A percentile compares a stretch with the other conserved stretches of the same genome.
These are phyloP conservation scores for Cutaneotrichosporon daszewskae DNA, from an alignment of 1,284 basidiomycete genomes.

Conservation along the genomic window DNA sequence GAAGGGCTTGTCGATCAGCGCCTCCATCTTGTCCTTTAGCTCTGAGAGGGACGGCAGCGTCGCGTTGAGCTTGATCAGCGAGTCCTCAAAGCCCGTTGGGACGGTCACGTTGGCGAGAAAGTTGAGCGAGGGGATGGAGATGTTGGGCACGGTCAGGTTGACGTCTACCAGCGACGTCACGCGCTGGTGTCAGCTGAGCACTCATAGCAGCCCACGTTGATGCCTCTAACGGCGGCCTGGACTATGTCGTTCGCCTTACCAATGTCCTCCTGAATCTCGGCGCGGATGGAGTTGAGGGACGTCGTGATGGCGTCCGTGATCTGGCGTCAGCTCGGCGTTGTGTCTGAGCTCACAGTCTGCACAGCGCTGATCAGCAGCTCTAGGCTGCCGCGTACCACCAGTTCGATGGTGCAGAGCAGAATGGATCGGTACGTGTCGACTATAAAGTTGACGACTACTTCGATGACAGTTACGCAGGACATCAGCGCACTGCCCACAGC, in stretches of 20 bases:
- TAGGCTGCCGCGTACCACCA: conserved; percentile 76
- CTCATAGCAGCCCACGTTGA: conserved; percentile 52
- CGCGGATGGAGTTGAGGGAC: conserved; percentile 58
- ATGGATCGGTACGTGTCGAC: conserved; percentile 86
- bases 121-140: conserved; percentile 65
- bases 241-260: conserved; percentile 64
- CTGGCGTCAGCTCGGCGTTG: conserved; percentile 47
- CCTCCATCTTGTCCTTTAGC: conserved; percentile 65
- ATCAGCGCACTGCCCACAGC: conserved; percentile 68
- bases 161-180: conserved; percentile 59
- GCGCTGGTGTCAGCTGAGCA: conserved; percentile 36
- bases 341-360: conserved; percentile 53
- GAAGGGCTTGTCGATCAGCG: conserved; percentile 74
- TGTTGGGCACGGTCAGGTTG: conserved; percentile 61
- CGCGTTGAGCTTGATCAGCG: conserved; percentile 67
- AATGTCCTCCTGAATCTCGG: conserved; percentile 67
- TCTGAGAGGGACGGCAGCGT: conserved; percentile 74
- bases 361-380: conserved; percentile 74
- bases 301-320: conserved; percentile 62
- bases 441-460: conserved; percentile 82
- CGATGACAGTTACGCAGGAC: conserved; percentile 64
- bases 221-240: conserved; percentile 57
- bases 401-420: conserved; percentile 84
- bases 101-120: conserved; percentile 72
- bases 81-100: conserved; percentile 69